A percentile compares a stretch with the other conserved stretches of the same genome.
Evolutionary conservation across 192 early-diverging fungal genomes (phyloP).

Genomic region (Entomortierella parvispora): DNA sequence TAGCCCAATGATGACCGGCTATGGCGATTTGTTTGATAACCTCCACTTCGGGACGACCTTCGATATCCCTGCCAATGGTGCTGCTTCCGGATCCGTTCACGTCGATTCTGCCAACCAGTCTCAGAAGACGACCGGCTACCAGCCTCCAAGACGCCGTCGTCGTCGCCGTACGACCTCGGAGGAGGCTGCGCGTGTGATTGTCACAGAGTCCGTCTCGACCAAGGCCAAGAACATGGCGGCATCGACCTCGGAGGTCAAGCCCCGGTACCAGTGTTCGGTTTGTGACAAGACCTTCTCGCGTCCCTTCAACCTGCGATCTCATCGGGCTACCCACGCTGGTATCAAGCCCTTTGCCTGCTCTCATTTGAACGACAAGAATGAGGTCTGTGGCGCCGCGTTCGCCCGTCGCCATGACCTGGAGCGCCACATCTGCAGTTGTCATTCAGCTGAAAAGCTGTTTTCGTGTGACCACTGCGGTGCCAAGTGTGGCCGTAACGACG

Average conservation of each 20-base stretch:
- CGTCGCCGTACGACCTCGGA: constrained; percentile 38
- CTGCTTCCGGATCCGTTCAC: neutral
- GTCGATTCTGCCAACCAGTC: neutral
- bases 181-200: constrained; percentile 22
- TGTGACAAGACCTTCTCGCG: constrained; percentile 69
- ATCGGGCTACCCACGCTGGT: constrained; percentile 70
- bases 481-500: constrained; percentile 42
- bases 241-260: neutral
- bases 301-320: constrained; percentile 77
- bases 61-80: neutral
- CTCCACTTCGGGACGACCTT: neutral
- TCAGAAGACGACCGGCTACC: neutral
- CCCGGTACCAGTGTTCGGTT: constrained; percentile 27
- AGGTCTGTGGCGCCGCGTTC: constrained; percentile 28
- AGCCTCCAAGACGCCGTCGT: constrained; percentile 24
- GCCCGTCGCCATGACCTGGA: constrained; percentile 47
- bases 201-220: neutral
- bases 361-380: constrained; percentile 20
- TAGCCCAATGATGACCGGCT: constrained; percentile 23
- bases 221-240: neutral
- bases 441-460: constrained; percentile 35
- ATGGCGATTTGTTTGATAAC: neutral
- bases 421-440: constrained; percentile 33
- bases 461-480: constrained; percentile 31
- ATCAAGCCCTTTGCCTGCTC: constrained; percentile 71